Evolutionary conservation across 2,329 filamentous ascomycete genomes (phyloP).

Genomic region (Cladosporium sp.): DNA sequence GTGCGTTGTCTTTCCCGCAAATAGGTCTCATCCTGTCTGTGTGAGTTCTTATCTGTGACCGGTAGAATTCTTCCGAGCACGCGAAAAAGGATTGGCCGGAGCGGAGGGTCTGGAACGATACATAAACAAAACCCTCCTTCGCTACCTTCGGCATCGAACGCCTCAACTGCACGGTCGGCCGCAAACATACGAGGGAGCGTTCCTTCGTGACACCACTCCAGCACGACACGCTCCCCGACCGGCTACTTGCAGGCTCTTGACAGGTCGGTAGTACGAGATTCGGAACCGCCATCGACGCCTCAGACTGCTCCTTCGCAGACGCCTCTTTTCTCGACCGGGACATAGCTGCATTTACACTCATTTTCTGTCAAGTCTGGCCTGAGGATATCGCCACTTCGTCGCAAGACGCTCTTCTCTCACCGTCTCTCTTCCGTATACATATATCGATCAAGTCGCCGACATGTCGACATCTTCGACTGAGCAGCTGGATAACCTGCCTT

Average conservation of each 20-base stretch:
- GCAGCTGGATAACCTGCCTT: slow-evolving; percentile 20
- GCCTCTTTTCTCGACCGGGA: slow-evolving; percentile 2
- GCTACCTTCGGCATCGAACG: too few relatives aligned
- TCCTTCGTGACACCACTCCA: background rate
- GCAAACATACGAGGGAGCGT: background rate
- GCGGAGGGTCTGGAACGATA: too few relatives aligned
- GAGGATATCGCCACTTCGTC: background rate
- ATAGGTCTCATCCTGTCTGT: background rate
- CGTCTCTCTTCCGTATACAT: background rate
- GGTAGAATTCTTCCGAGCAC: too few relatives aligned
- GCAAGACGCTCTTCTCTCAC: background rate
- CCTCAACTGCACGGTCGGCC: background rate
- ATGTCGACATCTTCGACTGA: slow-evolving; percentile 3
- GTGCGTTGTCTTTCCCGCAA: background rate
- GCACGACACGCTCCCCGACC: background rate
- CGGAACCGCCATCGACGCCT: background rate
- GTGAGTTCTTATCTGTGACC: background rate
- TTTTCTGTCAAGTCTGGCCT: too few relatives aligned
- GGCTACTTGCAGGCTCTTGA: background rate
- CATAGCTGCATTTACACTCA: background rate
- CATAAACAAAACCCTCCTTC: too few relatives aligned
- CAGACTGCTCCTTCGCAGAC: slow-evolving; percentile 1
- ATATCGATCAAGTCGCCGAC: background rate
- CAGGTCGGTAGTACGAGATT: slow-evolving; percentile 1
- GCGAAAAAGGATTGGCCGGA: too few relatives aligned